Conservation (phyloP, 306 rosid species). For the Canavalia gladiata region DNA sequence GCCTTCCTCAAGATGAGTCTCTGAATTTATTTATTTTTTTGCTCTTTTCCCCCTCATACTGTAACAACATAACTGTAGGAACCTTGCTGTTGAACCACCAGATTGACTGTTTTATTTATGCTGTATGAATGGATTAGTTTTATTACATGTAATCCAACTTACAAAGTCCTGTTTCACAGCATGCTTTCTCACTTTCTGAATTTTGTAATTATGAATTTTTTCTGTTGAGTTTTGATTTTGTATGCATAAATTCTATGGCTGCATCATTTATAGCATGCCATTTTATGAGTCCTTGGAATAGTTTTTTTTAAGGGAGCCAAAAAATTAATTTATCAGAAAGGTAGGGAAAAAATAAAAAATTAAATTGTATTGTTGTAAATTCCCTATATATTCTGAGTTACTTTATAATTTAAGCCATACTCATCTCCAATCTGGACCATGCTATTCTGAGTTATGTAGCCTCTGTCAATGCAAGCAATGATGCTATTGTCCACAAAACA, state of each 20-base stretch:
- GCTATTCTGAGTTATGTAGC: background rate
- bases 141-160: conserved; percentile 58
- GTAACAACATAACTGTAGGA: conserved; percentile 36
- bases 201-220: conserved; percentile 27
- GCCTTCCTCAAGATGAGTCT: conserved; percentile 37
- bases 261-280: background rate
- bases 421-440: background rate
- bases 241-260: background rate
- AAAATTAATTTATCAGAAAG: background rate
- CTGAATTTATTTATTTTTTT: conserved; percentile 37
- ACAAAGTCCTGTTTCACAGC: conserved; percentile 62
- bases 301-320: background rate
- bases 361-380: background rate
- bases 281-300: background rate
- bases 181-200: conserved; percentile 47
- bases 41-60: background rate
- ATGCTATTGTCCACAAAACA: background rate
- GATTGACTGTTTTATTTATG: conserved; percentile 7
- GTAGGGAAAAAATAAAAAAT: background rate
- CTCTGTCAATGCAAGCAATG: background rate
- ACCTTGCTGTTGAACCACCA: conserved; percentile 21
- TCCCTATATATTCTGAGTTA: background rate
- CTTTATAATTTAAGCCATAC: background rate
- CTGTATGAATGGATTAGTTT: conserved; percentile 49
- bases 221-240: conserved; percentile 26